A percentile compares a stretch with the other conserved stretches of the same genome.
Conservation (phyloP, 208 protist species). For the Leishmania amazonensis region DNA sequence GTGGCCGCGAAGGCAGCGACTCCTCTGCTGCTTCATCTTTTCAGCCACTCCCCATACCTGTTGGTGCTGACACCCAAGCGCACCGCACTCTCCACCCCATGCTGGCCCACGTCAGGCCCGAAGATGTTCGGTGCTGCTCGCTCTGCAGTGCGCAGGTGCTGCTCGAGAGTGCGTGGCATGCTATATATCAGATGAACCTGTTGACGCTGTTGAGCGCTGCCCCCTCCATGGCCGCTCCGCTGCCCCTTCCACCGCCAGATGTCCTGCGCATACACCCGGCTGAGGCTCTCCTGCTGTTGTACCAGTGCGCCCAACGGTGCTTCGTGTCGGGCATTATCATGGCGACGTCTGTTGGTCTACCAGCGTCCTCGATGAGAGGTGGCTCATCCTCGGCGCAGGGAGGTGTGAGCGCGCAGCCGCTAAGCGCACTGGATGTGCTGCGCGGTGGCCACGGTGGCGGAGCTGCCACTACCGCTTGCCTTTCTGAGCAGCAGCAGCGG, state of each 20-base stretch:
- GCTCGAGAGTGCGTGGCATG: slow-evolving; percentile 39
- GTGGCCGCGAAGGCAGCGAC: background rate
- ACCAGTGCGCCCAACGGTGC: slow-evolving; percentile 26
- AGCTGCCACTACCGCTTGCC: background rate
- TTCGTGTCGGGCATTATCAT: slow-evolving; percentile 17
- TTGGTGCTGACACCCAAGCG: slow-evolving; percentile 9
- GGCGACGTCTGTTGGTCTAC: slow-evolving; percentile 10
- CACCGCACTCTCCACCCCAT: slow-evolving; percentile 26
- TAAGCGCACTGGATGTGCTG: slow-evolving; percentile 14
- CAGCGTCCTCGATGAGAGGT: background rate
- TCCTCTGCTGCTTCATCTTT: background rate
- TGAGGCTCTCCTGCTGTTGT: slow-evolving; percentile 25
- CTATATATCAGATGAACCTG: slow-evolving; percentile 46
- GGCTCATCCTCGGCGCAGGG: background rate
- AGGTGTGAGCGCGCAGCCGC: background rate
- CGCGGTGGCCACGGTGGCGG: slow-evolving; percentile 7
- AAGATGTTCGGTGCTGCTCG: slow-evolving; percentile 34
- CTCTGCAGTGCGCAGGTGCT: slow-evolving; percentile 58
- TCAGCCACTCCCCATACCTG: slow-evolving; percentile 9
- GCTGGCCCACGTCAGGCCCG: slow-evolving; percentile 18
- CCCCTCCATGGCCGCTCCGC: slow-evolving; percentile 30
- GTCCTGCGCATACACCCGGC: slow-evolving; percentile 28
- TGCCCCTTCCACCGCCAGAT: slow-evolving; percentile 23
- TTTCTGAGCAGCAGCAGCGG: slow-evolving; percentile 6
- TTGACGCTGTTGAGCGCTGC: slow-evolving; percentile 44